Base-by-base conservation (phyloP, 1,284 basidiomycete species). In the Leccinum griseonigrum region DNA sequence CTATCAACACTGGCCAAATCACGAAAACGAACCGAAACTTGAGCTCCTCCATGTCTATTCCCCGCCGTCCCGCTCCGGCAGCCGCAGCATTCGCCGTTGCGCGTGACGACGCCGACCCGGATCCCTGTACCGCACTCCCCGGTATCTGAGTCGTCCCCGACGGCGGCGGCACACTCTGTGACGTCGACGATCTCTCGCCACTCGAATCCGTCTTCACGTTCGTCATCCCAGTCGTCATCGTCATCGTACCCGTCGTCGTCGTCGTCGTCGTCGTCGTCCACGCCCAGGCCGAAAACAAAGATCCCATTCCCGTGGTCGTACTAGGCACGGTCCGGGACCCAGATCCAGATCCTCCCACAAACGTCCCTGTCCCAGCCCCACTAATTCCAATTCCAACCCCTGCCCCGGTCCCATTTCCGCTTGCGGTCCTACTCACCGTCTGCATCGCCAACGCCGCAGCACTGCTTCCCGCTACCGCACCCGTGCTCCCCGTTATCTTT, bases 1-100 rank as follows among this genome's bases (percentile, higher is more conserved):
- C 85, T 63, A 85, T 77, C 63, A 85, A 70, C 10, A 82, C 80
- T 5, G 85, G 84, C 84, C 83, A 86, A 43, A 83, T 74, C 63
- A 86, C 77, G 63, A 83, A 85, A 60, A 83, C 77, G 54, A 85
- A 65, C 26, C 77, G 72, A 67, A 85, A 85, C 70, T 80, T 82
- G 66, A 82, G 68, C 67, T 76, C 77, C 61, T 81, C 80, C 56
- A 78, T 67, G 61, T 81, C 78, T 50, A 79, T 61, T 14, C 63
- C 57, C 11, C 70, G 64, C 55, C 68, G 63, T 58, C 66, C 28
- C 1, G 50, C 63, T 52, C 40, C 40, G 4, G 40, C n/a, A 43
- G 40, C n/a, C 2, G 40, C 40, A n/a, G 73, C 67, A 46, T 64
- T 68, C 51, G 68, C 65, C 26, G 54, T 50, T 26, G 46, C 46